Evolutionary conservation across 495 filamentous ascomycete genomes (phyloP), one percentile per base, ranked within the genome.

Genomic region (Penicillium arizonense): DNA sequence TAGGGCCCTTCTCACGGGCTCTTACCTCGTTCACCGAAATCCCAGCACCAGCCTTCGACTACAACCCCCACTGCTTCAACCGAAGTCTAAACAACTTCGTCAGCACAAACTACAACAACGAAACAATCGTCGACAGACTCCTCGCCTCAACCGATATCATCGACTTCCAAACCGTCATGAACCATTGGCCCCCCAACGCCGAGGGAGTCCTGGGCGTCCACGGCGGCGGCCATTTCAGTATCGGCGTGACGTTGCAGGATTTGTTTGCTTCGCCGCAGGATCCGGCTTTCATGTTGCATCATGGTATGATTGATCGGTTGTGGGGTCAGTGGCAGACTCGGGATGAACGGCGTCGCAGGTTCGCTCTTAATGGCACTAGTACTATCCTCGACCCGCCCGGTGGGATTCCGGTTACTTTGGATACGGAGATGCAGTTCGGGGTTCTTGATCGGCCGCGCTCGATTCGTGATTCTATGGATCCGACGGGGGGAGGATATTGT

Each of bases 61-160:
- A 79, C 57, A 84, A 83, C 64, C 84, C 80, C 1, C 79, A 83
- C 20, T 87, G 87, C 57, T 67, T 90, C 32, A 76, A 67, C 36
- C 79, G 88, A n/a, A 87, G 87, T 58, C 67, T 90, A 14, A 79
- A 78, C 50, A 57, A 55, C 21, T 63, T 57, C 21, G 53, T 59
- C 21, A 34, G 61, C 14, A 47, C 30, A 3, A 40, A 38, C 2
- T 63, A 59, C 48, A 66, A 56, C 55, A 67, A 65, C 38, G n/a
- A 36, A 13, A 52, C 51, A 5, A 44, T 66, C 5, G 35, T 63
- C 5, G 45, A 54, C 10, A 14, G 16, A 1, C 45, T 70, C 4
- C 42, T 66, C 28, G 20, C 41, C 5, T 37, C 64, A 0, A 34
- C 41, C 2, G 28, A 61, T 18, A 64, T 67, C 6, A 36, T 35